Evolutionary conservation across 129 eudicot species (phyloP), one percentile per base, ranked within the genome.

Genomic region (Chrysanthemum makinoi): DNA sequence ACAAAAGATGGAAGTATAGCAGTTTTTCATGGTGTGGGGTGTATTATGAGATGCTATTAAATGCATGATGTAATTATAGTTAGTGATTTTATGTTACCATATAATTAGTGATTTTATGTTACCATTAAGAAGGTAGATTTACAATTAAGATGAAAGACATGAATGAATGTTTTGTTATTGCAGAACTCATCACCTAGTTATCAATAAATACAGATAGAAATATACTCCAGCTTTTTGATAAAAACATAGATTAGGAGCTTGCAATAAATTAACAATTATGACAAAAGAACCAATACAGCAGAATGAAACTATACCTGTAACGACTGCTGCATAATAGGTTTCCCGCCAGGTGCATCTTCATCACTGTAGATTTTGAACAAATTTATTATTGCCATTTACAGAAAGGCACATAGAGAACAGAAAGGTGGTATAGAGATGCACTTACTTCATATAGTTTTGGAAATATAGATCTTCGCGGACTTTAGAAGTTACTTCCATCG

Each of bases 381-480:
- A 3, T 74, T 76, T 17, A 52, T 76, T 28, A 80, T 61, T 61
- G 61, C 20, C 33, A 33, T 22, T 47, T 14, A 18, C 28, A 19
- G 62, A 58, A 33, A 39, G 19, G 69, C 56, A 70, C 19, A 50
- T 1, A 15, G 5, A 62, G 3, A 61, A 18, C 63, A 53, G 10
- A 6, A 5, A 13, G 19, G 20, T 61, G 18, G 19, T 6, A 56
- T 39, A 53, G 51, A 54, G 15, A 47, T 30, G 55, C 49, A 70
- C 96, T 77, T 74, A 90, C 99, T 77, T 84, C 99, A 90, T 95
- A 80, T 90, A 95, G 76, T 95, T 95, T 66, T 95, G 94, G 65
- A 87, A 95, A 69, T 90, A 95, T 43, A 95, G 66, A 81, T 95
- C 99, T 78, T 95, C 99, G 11, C 97, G 89, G 80, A 95, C 86